Evolutionary conservation across 805 yeast species (phyloP), one percentile per base, ranked within the genome.

Genomic region (Torulaspora gathmanii): DNA sequence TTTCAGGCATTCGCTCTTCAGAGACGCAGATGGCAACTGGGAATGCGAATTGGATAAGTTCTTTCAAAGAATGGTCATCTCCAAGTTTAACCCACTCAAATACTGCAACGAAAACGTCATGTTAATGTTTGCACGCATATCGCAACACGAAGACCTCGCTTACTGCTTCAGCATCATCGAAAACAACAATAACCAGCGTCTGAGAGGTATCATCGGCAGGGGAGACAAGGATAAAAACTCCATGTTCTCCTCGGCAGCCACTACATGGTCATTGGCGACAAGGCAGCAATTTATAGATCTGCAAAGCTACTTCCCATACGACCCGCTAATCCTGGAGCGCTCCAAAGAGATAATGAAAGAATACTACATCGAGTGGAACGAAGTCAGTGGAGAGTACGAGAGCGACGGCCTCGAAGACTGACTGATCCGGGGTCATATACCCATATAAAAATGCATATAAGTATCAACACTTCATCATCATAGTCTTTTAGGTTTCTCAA

Each of bases 251-350:
- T 43, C 48, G 61, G 69, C 57, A 23, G 49, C 58, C 26, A 54
- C 63, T 6, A 47, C 61, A 8, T 63, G 67, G 54, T 73, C 74
- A 42, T 71, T 78, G 53, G 73, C 74, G 25, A 78, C 79, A 44
- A 82, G 82, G 57, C 90, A 86, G 60, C 96, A 89, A 59, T 88
- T 86, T 58, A 75, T 86, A 53, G 95, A 88, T 57, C 71, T 91
- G 42, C 96, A 90, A 63, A 89, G 93, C n/a, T 91, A 88, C 63
- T 91, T 91, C 67, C 99, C 99, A 10, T 91, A 86, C 63, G 98
- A 91, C 70, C 99, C 99, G 1, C 67, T 93, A 50, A 78, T 85
- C 40, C 73, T 91, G 51, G 83, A 82, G 36, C 67, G 67, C 9
- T 77, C 86, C 38, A 79, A 81, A 55, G 63, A 67, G 31, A 62